These are phyloP conservation scores for Cyanodermella asteris DNA, from an alignment of 2,329 filamentous ascomycete genomes.

Conservation along the genomic window DNA sequence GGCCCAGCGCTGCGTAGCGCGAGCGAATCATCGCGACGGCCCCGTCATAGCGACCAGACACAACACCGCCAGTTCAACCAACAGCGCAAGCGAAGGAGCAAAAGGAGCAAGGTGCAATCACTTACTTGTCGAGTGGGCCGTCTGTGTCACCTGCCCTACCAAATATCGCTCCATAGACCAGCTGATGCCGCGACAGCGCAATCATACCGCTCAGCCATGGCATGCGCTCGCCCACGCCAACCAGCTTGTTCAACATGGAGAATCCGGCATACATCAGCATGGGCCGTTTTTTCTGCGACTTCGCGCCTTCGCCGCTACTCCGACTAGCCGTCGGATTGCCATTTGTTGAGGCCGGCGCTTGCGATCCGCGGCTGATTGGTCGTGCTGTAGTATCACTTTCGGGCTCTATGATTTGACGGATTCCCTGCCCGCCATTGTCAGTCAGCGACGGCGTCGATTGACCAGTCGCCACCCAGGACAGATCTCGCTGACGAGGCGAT, in stretches of 20 bases:
- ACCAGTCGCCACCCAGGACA: constrained; percentile 10
- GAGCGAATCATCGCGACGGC: no score
- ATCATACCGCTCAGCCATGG: constrained; percentile 67
- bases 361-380: constrained; percentile 12
- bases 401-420: no score
- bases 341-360: constrained; percentile 6
- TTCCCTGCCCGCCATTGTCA: no score
- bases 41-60: no score
- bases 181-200: constrained; percentile 53
- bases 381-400: no score
- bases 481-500: no score
- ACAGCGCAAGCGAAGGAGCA: constrained; percentile 2
- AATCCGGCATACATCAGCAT: constrained; percentile 60
- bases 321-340: constrained; percentile 7
- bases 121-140: constrained; percentile 79
- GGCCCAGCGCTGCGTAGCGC: no score
- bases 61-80: no score
- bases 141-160: constrained; percentile 53
- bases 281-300: constrained; percentile 36
- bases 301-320: no score
- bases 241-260: constrained; percentile 47
- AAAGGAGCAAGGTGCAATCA: constrained; percentile 10
- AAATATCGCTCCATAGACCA: constrained; percentile 46
- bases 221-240: constrained; percentile 62
- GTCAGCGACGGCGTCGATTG: constrained; percentile 5